These are phyloP conservation scores for Apostasia ramifera DNA, from an alignment of 106 monocot species.

Conservation along the genomic window DNA sequence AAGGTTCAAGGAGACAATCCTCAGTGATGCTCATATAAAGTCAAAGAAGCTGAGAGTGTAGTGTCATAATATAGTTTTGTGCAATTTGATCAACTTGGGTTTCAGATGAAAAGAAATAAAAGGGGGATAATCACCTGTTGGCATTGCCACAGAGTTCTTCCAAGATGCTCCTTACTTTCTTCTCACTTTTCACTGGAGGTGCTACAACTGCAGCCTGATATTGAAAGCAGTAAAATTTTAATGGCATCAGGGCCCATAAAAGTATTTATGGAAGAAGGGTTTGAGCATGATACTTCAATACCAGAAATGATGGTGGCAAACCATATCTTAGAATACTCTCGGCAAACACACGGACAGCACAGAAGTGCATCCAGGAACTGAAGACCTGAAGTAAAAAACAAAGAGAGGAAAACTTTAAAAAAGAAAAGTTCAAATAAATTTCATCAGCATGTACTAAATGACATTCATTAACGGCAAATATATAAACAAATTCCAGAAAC, in stretches of 20 bases:
- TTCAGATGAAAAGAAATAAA: background rate
- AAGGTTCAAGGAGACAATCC: too few relatives aligned
- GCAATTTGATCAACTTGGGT: too few relatives aligned
- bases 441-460: background rate
- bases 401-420: too few relatives aligned
- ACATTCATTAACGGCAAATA: too few relatives aligned
- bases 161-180: slow-evolving; percentile 78
- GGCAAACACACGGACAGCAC: slow-evolving; percentile 79
- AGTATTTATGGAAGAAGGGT: background rate
- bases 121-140: slow-evolving; percentile 37
- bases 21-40: too few relatives aligned
- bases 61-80: too few relatives aligned
- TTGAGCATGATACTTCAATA: slow-evolving; percentile 11
- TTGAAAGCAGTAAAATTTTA: slow-evolving; percentile 1
- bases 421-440: background rate
- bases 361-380: slow-evolving; percentile 99
- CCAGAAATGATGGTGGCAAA: slow-evolving; percentile 86
- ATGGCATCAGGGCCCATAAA: too few relatives aligned
- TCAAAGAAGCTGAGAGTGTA: too few relatives aligned
- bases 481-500: too few relatives aligned
- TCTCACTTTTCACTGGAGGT: slow-evolving; percentile 81
- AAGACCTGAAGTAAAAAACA: slow-evolving; percentile 57
- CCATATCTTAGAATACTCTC: slow-evolving; percentile 99
- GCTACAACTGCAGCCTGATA: slow-evolving; percentile 65
- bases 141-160: slow-evolving; percentile 51